phyloP scores from a whole-genome alignment of 306 rosid species.

The Echinosophora koreensis region DNA sequence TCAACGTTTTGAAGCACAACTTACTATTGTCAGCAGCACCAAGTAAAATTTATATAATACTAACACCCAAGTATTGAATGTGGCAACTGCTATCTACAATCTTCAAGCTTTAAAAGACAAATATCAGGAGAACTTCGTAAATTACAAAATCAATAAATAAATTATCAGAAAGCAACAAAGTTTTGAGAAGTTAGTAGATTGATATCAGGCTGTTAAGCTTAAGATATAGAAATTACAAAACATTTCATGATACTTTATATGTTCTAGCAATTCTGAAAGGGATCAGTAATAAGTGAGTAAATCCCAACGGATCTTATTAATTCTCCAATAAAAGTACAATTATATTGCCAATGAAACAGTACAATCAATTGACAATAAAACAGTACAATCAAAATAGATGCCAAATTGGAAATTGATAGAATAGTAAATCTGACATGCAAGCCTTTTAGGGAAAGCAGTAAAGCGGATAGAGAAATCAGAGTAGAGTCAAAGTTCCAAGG shows the following conservation, averaged over 20 bases:
- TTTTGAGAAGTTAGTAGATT: slow-evolving; percentile 2
- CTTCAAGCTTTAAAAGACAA: slow-evolving; percentile 26
- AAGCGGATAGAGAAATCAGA: no score
- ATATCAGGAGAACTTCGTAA: not conserved
- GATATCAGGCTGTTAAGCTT: not conserved
- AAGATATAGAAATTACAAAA: not conserved
- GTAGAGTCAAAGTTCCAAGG: no score
- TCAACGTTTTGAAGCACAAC: slow-evolving; percentile 7
- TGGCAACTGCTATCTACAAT: slow-evolving; percentile 21
- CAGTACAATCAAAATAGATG: no score
- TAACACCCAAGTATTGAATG: not conserved
- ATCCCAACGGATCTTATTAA: no score
- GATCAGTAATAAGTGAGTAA: no score
- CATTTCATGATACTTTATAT: not conserved
- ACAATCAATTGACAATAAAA: no score
- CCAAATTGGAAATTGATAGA: no score
- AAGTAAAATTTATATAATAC: not conserved
- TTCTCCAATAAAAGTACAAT: no score
- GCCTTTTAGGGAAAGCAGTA: no score
- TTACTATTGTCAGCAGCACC: not conserved
- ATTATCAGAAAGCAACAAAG: not conserved
- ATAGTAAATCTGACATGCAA: no score
- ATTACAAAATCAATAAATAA: not conserved
- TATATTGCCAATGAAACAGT: no score
- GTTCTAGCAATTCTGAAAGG: not conserved